phyloP scores from a whole-genome alignment of 2,329 filamentous ascomycete genomes.

The Neophaeococcomyces mojaviensis region DNA sequence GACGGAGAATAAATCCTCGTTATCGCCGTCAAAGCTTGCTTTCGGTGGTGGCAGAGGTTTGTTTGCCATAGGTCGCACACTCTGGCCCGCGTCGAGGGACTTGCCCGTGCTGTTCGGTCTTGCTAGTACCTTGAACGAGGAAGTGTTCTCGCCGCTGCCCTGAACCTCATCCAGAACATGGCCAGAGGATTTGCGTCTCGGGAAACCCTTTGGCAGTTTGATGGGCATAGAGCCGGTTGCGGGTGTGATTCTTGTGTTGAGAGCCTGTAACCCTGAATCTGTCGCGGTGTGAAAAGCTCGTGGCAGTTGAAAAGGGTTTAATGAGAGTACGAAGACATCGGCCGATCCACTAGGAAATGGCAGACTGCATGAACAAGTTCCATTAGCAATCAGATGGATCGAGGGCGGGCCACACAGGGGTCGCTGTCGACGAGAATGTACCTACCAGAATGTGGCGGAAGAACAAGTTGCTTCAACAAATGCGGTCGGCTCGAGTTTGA shows the following conservation, averaged over 20 bases:
- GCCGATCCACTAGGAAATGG: background rate
- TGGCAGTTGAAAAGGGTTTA: background rate
- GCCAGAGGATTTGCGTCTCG: slow-evolving; percentile 48
- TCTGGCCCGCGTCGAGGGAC: slow-evolving; percentile 35
- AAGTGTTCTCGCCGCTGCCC: slow-evolving; percentile 22
- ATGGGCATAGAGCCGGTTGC: slow-evolving; percentile 42
- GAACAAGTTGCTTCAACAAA: too few species aligned
- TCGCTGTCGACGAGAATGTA: too few species aligned
- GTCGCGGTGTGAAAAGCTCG: background rate
- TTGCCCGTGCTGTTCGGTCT: slow-evolving; percentile 38
- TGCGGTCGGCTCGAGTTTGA: too few species aligned
- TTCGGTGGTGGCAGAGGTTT: slow-evolving; percentile 26
- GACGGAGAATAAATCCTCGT: slow-evolving; percentile 33
- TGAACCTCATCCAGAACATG: slow-evolving; percentile 45
- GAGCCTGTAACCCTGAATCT: background rate
- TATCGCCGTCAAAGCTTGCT: slow-evolving; percentile 26
- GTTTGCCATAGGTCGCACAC: slow-evolving; percentile 24
- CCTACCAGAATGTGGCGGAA: too few species aligned
- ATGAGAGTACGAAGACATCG: slow-evolving; percentile 1
- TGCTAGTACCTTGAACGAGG: slow-evolving; percentile 50
- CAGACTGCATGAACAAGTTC: slow-evolving; percentile 7
- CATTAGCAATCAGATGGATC: background rate
- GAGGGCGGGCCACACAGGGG: too few species aligned
- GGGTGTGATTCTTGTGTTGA: background rate
- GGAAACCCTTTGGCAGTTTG: slow-evolving; percentile 48